These are phyloP conservation scores for Neolentinus lepideus DNA, from an alignment of 1,284 basidiomycete genomes.

Conservation along the genomic window DNA sequence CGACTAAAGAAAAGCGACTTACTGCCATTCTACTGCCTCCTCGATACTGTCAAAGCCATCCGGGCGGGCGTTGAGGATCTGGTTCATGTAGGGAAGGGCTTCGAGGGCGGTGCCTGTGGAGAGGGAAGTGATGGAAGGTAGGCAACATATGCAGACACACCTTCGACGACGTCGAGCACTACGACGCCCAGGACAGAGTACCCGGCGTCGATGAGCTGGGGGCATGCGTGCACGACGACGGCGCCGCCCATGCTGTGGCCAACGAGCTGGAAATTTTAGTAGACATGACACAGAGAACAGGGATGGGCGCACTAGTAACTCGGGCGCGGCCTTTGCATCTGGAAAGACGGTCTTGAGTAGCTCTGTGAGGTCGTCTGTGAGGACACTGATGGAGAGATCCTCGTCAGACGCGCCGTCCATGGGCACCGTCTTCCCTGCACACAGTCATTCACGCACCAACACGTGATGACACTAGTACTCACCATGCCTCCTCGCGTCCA, in stretches of 20 bases:
- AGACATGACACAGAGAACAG: conserved; percentile 24
- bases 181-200: conserved; percentile 78
- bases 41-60: conserved; percentile 78
- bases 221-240: conserved; percentile 70
- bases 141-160: conserved; percentile 30
- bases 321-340: conserved; percentile 53
- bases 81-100: conserved; percentile 86
- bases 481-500: conserved; percentile 92
- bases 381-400: conserved; percentile 68
- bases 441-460: conserved; percentile 14
- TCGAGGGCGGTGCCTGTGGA: conserved; percentile 84
- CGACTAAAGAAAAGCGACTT: too few relatives aligned
- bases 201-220: conserved; percentile 55
- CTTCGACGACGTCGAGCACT: conserved; percentile 96
- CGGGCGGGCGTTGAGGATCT: conserved; percentile 81
- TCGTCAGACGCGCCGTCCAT: conserved; percentile 37
- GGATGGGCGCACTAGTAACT: conserved; percentile 53
- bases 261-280: conserved; percentile 67
- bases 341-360: conserved; percentile 68
- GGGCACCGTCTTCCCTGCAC: conserved; percentile 52
- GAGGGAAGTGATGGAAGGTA: conserved; percentile 15
- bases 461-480: conserved; percentile 23
- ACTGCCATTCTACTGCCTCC: conserved; percentile 96
- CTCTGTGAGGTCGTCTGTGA: conserved; percentile 67
- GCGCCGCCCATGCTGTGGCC: conserved; percentile 93